phyloP scores from a whole-genome alignment of 176 grass and related monocot species.

The Thalia dealbata region DNA sequence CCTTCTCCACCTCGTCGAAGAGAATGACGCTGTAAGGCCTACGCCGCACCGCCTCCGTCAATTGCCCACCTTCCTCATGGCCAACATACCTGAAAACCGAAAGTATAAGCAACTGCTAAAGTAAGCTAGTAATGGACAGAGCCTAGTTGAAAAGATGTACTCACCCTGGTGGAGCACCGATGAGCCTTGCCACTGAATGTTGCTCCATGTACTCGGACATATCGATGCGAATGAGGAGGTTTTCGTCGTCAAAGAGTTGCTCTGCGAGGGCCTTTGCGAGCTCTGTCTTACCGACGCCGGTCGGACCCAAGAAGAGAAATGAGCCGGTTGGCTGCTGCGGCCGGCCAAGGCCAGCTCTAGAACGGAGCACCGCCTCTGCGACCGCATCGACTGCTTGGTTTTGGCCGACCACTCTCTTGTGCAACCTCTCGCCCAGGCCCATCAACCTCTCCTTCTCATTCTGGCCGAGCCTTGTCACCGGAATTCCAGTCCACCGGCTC shows the following conservation, averaged over 20 bases:
- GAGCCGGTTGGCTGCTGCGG: slow-evolving; percentile 88
- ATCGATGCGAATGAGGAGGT: slow-evolving; percentile 81
- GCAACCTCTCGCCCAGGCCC: slow-evolving; percentile 55
- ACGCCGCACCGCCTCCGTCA: slow-evolving; percentile 76
- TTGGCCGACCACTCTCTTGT: slow-evolving; percentile 49
- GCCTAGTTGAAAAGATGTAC: neutral
- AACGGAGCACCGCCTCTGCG: slow-evolving; percentile 72
- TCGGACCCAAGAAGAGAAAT: slow-evolving; percentile 84
- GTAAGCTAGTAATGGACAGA: neutral
- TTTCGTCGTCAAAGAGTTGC: slow-evolving; percentile 93
- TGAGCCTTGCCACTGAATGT: slow-evolving; percentile 76
- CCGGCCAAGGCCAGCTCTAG: slow-evolving; percentile 68
- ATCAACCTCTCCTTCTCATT: slow-evolving; percentile 66
- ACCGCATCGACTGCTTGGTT: slow-evolving; percentile 60
- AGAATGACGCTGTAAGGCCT: slow-evolving; percentile 88
- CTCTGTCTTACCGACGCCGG: slow-evolving; percentile 89
- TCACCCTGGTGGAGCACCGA: slow-evolving; percentile 87
- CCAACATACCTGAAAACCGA: slow-evolving; percentile 53
- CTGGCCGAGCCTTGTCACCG: slow-evolving; percentile 74
- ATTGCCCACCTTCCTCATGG: slow-evolving; percentile 88
- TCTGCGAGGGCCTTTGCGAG: slow-evolving; percentile 90
- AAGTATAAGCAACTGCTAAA: neutral
- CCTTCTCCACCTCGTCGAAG: slow-evolving; percentile 95
- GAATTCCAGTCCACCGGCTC: slow-evolving; percentile 70
- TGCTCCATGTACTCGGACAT: slow-evolving; percentile 99